Percentiles rank a stretch among this genome's conserved stretches.
phyloP scores from a whole-genome alignment of 2,329 filamentous ascomycete species.

The Sclerotinia trifoliorum region DNA sequence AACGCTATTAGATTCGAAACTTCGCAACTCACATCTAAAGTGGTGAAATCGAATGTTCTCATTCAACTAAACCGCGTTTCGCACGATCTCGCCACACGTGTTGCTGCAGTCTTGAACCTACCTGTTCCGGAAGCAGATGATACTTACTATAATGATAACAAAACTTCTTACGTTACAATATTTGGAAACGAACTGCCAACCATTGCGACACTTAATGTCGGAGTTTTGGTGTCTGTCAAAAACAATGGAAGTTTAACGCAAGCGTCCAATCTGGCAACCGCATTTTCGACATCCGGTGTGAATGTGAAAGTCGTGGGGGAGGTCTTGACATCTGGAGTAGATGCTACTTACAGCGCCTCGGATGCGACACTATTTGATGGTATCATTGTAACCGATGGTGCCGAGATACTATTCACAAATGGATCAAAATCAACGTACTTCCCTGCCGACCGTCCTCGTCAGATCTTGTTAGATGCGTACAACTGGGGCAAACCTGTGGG shows the following conservation, averaged over 20 bases:
- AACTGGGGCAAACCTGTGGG: conserved; percentile 70
- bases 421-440: conserved; percentile 53
- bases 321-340: conserved; percentile 52
- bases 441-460: conserved; percentile 60
- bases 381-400: conserved; percentile 58
- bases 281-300: conserved; percentile 52
- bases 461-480: conserved; percentile 63
- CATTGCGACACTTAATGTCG: conserved; percentile 63
- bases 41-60: conserved; percentile 65
- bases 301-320: conserved; percentile 61
- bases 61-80: conserved; percentile 66
- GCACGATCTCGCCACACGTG: conserved; percentile 64
- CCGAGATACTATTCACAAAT: conserved; percentile 51
- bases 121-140: conserved; percentile 57
- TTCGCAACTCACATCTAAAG: conserved; percentile 54
- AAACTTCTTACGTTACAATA: conserved; percentile 58
- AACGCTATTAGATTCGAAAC: conserved; percentile 73
- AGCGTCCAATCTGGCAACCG: conserved; percentile 50
- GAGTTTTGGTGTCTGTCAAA: conserved; percentile 49
- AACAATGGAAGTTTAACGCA: conserved; percentile 44
- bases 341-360: conserved; percentile 63
- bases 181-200: conserved; percentile 57
- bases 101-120: conserved; percentile 61
- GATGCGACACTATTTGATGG: conserved; percentile 63
- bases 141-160: conserved; percentile 69